Evolutionary conservation across 83 land plant genomes (phyloP).

Genomic region (Larix sibirica): DNA sequence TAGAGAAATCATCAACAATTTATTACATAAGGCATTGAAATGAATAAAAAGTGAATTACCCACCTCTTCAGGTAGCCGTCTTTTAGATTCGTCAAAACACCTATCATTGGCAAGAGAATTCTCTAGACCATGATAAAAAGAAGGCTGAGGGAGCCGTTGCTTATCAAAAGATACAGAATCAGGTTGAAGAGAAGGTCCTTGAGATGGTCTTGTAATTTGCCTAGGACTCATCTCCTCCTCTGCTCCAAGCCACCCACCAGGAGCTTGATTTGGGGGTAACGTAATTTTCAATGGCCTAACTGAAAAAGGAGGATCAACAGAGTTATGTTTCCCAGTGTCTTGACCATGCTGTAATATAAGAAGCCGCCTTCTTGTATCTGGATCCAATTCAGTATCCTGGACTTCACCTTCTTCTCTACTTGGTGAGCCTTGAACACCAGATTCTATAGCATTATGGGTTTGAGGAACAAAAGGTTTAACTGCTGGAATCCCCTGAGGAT

Average conservation of each 20-base stretch:
- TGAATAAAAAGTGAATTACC: neutral
- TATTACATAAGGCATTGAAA: neutral
- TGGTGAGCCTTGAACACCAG: constrained; percentile 60
- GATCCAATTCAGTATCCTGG: constrained; percentile 63
- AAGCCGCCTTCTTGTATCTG: constrained; percentile 60
- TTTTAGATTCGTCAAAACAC: constrained; percentile 12
- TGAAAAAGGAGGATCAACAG: constrained; percentile 39
- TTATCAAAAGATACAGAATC: constrained; percentile 68
- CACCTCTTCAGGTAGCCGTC: constrained; percentile 8
- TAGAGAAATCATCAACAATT: neutral
- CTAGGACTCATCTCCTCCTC: constrained; percentile 85
- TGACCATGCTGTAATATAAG: constrained; percentile 58
- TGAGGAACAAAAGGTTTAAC: constrained; percentile 6
- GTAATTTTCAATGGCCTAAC: constrained; percentile 46
- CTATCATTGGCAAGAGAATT: constrained; percentile 35
- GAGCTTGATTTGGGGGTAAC: constrained; percentile 42
- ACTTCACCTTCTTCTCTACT: constrained; percentile 55
- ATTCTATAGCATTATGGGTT: constrained; percentile 20
- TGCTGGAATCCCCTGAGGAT: constrained; percentile 5
- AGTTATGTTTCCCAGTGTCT: constrained; percentile 35
- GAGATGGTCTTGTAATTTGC: constrained; percentile 41
- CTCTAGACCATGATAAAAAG: constrained; percentile 44
- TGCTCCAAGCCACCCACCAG: constrained; percentile 70
- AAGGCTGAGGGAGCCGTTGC: constrained; percentile 33
- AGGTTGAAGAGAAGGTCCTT: constrained; percentile 49